These are phyloP conservation scores for Phyllosticta capitalensis DNA, from an alignment of 2,329 filamentous ascomycete genomes.

Conservation along the genomic window DNA sequence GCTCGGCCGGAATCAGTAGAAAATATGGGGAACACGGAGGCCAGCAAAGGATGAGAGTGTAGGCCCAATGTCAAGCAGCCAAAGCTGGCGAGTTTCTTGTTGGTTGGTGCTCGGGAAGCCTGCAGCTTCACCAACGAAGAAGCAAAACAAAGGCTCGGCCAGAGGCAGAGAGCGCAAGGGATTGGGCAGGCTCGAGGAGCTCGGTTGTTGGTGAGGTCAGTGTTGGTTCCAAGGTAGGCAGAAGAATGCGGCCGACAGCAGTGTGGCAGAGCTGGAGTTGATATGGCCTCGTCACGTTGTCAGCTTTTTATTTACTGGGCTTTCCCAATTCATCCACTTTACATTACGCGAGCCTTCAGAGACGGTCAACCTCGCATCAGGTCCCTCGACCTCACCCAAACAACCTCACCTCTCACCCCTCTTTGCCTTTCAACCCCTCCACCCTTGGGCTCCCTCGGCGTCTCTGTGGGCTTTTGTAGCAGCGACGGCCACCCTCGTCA, in stretches of 20 bases:
- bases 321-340: conserved; percentile 10
- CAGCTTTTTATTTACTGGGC: conserved; percentile 11
- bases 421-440: neutral
- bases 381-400: neutral
- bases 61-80: neutral
- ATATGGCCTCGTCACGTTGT: conserved; percentile 9
- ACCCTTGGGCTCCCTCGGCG: neutral
- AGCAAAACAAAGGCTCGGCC: neutral
- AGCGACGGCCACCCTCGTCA: neutral
- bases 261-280: neutral
- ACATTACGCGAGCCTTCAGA: conserved; percentile 9
- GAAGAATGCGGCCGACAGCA: neutral
- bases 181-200: neutral
- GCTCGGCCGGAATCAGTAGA: neutral
- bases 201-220: neutral
- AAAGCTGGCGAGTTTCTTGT: neutral
- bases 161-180: neutral
- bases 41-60: neutral
- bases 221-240: neutral
- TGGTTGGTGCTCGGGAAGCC: neutral
- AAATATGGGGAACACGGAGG: neutral
- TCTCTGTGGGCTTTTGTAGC: neutral
- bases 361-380: neutral
- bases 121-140: neutral
- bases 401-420: conserved; percentile 3